Base-by-base conservation (phyloP, 1,284 basidiomycete genomes). In the Porodaedalea pini region DNA sequence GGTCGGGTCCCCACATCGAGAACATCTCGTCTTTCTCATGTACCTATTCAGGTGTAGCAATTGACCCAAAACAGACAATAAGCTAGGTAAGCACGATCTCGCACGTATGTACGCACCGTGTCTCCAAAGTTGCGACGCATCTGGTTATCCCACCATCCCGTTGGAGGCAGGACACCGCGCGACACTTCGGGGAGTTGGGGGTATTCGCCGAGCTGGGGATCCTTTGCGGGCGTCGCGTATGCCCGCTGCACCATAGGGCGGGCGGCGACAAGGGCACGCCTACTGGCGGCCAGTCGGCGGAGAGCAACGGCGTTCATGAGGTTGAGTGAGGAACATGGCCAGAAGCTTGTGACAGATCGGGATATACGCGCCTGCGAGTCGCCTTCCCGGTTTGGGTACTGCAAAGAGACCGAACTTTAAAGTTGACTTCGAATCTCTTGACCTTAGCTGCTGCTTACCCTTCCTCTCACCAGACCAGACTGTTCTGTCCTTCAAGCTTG, bases 1-100 rank as follows among this genome's bases (percentile, higher is more conserved):
- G 76, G 67, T 95, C 92, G 15, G 91, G 92, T 45, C 89, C 88
- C 91, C 90, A 94, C 88, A 94, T 91, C 45, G 87, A 88, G 60
- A 89, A 74, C 21, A 88, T 75, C 67, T 95, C 92, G 64, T 94
- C 90, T 67, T 85, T 80, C 71, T 92, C 90, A 64, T 92, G 91
- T 34, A 94, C 70, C 91, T 94, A 66, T n/a, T 41, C 15, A 19
- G 8, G n/a, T 41, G 8, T 6, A 8, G 40, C 8, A 6, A 21
- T 19, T 15, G 7, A 51, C 44, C 41, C 19, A 13, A 19, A 51
- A 48, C 32, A 51, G 37, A 39, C 40, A 53, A 32, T 37, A 10
- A 37, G 10, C n/a, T 37, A 44, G 19, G 32, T 21, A 51, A 37
- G 19, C 11, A 15, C 37, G 48, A n/a, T n/a, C n/a, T 32, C 40